These are phyloP conservation scores for Osmanthus fragrans DNA, from an alignment of 257 asterid genomes.

Conservation along the genomic window DNA sequence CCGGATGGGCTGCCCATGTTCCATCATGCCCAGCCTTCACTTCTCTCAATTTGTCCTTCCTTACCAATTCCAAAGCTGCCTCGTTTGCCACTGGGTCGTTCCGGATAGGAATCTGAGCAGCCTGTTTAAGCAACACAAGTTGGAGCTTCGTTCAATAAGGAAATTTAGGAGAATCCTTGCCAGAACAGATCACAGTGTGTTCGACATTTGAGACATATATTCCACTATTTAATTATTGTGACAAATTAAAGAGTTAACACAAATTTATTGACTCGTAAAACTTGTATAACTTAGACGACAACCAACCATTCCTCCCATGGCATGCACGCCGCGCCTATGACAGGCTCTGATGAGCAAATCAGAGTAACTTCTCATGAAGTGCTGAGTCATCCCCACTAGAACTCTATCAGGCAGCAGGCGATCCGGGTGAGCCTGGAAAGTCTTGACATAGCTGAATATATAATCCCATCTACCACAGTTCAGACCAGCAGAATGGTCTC, in stretches of 20 bases:
- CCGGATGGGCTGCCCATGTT: conserved; percentile 99
- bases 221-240: no score
- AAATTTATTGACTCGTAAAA: neutral
- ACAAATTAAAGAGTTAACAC: no score
- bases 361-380: conserved; percentile 91
- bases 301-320: conserved; percentile 95
- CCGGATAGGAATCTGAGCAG: conserved; percentile 92
- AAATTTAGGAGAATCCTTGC: neutral
- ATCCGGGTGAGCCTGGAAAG: conserved; percentile 84
- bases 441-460: conserved; percentile 91
- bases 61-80: conserved; percentile 76
- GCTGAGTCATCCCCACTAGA: conserved; percentile 88
- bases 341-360: conserved; percentile 82
- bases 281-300: neutral
- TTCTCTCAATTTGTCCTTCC: conserved; percentile 77
- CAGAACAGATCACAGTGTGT: no score
- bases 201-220: no score
- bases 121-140: conserved; percentile 44
- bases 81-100: conserved; percentile 80
- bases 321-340: conserved; percentile 86
- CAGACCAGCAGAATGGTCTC: conserved; percentile 81
- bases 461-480: conserved; percentile 99
- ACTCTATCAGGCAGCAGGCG: conserved; percentile 91
- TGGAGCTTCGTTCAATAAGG: no score
- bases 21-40: conserved; percentile 97